Base-by-base conservation (phyloP, 495 filamentous ascomycete species). In the Cladorrhinum samala region DNA sequence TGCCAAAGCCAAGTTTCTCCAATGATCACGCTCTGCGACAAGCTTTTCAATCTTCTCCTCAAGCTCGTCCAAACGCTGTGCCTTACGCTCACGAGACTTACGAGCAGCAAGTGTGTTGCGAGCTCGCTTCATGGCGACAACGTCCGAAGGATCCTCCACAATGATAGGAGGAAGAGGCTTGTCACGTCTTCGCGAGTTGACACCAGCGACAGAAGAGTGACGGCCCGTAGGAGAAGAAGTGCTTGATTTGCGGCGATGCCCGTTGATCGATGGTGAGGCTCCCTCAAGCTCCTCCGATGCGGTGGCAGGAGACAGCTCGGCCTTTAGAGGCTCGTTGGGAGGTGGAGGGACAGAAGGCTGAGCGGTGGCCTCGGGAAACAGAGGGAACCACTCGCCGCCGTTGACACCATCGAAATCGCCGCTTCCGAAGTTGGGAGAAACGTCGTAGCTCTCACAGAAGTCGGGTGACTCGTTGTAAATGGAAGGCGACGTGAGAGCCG, bases 21-120 rank as follows among this genome's bases (percentile, higher is more conserved):
- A 85, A 55, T 82, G 79, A 59, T 83, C 78, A 58, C 76, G 69
- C 49, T 82, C 77, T 38, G 64, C 63, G 46, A 64, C 63, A 1
- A 81, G 62, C 62, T 74, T 72, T n/a, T 63, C 66, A 45, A 80
- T 77, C 50, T 68, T 60, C 46, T 72, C 74, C 63, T 82, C 76
- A 54, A 94, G 73, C 37, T 77, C 77, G 8, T 84, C 78, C 50
- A 88, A 76, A 47, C 83, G 82, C 59, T 83, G 74, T 7, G 88
- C 74, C 71, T 93, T 91, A 58, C 88, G 85, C 54, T 88, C 83
- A 11, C 93, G 87, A 37, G 92, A 96, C 70, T 96, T 96, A 40
- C 93, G 88, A 56, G 93, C 93, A 42, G 93, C 93, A 70, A 92
- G 77, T 13, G 93, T 98, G 70, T 98, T 98, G 52, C 91, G 85